These are phyloP conservation scores for Crataegus laevigata DNA, from an alignment of 306 rosid genomes.

Conservation along the genomic window DNA sequence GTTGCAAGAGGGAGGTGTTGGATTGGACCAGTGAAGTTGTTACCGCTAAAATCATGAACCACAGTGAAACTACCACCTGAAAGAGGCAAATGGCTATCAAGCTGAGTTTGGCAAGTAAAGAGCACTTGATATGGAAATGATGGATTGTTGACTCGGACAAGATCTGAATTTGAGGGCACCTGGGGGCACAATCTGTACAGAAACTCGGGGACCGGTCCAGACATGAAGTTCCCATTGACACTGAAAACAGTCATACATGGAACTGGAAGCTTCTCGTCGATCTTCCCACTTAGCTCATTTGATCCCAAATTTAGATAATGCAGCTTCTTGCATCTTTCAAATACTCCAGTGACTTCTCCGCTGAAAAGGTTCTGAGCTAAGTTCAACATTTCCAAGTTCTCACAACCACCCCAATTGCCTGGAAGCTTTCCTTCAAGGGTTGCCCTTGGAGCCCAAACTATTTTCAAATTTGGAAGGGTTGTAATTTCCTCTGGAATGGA, in stretches of 20 bases:
- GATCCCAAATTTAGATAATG: constrained; percentile 29
- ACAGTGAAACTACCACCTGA: neutral
- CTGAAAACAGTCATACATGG: constrained; percentile 23
- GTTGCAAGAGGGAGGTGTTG: constrained; percentile 14
- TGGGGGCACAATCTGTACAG: constrained; percentile 4
- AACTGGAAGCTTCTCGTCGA: constrained; percentile 18
- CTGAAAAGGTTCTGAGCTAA: constrained; percentile 17
- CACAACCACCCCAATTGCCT: constrained; percentile 23
- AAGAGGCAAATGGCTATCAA: constrained; percentile 9
- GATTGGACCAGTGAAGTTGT: constrained; percentile 31
- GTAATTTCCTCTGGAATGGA: constrained; percentile 23
- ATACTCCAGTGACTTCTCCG: constrained; percentile 22
- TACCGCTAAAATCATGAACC: constrained; percentile 31
- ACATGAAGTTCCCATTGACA: constrained; percentile 21
- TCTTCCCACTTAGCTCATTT: constrained; percentile 21
- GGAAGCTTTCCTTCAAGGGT: constrained; percentile 21
- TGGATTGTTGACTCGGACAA: neutral
- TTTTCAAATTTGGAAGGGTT: neutral
- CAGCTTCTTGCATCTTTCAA: constrained; percentile 23
- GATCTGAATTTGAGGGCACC: constrained; percentile 6
- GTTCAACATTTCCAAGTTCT: constrained; percentile 31
- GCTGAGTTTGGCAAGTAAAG: constrained; percentile 20
- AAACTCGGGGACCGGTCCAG: constrained; percentile 19
- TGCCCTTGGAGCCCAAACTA: constrained; percentile 21
- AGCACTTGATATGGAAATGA: constrained; percentile 4